Evolutionary conservation across 2,329 filamentous ascomycete genomes (phyloP).

Genomic region (Aspergillus phoenicis): DNA sequence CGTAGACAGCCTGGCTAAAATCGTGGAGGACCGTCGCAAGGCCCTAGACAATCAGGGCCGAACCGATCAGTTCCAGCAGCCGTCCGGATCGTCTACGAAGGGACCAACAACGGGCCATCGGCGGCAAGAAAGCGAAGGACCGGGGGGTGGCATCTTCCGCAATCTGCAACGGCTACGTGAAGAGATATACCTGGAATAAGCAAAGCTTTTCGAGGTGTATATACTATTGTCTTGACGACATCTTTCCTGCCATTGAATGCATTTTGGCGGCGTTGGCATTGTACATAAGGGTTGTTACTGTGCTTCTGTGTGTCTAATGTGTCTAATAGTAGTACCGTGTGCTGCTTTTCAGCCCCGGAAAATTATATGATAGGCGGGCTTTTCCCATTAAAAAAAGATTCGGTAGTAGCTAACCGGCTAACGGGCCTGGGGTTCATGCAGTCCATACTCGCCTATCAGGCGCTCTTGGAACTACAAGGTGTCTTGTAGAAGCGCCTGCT

Average conservation of each 20-base stretch:
- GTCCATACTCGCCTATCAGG: not conserved
- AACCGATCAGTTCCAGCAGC: slow-evolving; percentile 32
- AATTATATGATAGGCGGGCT: slow-evolving; percentile 4
- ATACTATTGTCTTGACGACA: not conserved
- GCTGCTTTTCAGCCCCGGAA: not conserved
- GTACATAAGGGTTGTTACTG: not conserved
- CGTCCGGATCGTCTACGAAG: slow-evolving; percentile 1
- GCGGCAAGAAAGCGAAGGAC: slow-evolving; percentile 39
- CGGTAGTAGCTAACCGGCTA: not conserved
- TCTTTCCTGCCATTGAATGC: not conserved
- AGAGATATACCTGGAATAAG: slow-evolving; percentile 56
- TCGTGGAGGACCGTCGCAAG: slow-evolving; percentile 73
- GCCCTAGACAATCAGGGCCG: slow-evolving; percentile 45
- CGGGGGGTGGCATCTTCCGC: slow-evolving; percentile 54
- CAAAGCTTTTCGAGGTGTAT: not conserved
- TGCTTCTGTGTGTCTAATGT: not conserved
- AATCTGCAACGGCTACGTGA: slow-evolving; percentile 57
- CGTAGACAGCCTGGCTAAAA: slow-evolving; percentile 76
- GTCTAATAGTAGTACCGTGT: not conserved
- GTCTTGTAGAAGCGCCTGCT: not conserved
- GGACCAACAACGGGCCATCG: slow-evolving; percentile 19
- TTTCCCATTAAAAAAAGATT: not conserved
- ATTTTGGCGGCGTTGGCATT: not conserved
- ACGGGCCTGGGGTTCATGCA: not conserved
- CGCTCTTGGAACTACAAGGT: not conserved